Base-by-base conservation (phyloP, 2,329 filamentous ascomycete genomes). In the Aspergillus thermomutatus region DNA sequence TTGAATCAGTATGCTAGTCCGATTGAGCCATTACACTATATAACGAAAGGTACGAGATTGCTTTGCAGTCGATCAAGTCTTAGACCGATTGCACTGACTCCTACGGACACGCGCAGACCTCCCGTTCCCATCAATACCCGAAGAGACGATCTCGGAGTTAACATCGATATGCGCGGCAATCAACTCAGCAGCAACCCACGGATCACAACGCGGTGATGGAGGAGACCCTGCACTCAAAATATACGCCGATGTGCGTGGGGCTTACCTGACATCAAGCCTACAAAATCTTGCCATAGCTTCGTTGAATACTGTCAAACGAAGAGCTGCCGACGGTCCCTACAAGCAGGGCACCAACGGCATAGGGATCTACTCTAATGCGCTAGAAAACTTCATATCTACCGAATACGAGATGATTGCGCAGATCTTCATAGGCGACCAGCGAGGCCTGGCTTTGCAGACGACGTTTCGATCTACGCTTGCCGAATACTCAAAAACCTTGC, bases 351-450 rank as follows among this genome's bases (percentile, higher is more conserved):
- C 90, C 23, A 97, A 94, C 72, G 93, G 92, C 4, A 95, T 99
- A 49, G 87, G 89, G 2, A 91, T 89, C 37, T 99, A 99, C 71
- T 89, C 91, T 0, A 87, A 88, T 67, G 90, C 89, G 0, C 86
- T 99, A 76, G 91, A 97, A 71, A 90, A 88, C 6, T 87, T 97
- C 60, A 93, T 96, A 63, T 75, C 89, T 26, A 87, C 92, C 10
- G 94, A 99, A 74, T 92, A 96, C 73, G 90, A 96, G 57, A 96
- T 92, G 67, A 90, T 97, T 49, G 90, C 88, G 69, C 88, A 86
- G 60, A 86, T 99, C 56, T 99, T 97, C 71, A 83, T 87, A 26
- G 84, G 90, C 8, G 90, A 94, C 55, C 91, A 96, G 69, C 95
- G 91, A 87, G 87, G 87, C 0, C 79, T 85, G 31, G 86, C 94